Base-by-base conservation (phyloP, 305 asterid species). In the Fraxinus dipetala region DNA sequence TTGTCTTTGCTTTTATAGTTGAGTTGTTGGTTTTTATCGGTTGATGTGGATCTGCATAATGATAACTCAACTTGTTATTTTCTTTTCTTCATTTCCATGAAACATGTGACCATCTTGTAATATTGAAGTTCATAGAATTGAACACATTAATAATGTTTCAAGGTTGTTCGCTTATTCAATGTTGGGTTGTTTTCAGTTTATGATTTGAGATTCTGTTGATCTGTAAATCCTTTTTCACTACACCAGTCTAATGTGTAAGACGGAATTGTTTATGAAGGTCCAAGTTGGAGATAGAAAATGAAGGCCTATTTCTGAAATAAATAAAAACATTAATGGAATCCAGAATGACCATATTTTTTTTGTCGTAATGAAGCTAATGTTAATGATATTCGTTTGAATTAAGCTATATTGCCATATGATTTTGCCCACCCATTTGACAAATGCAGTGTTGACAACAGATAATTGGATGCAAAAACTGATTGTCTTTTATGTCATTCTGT, bases 111-210 rank as follows among this genome's bases (percentile, higher is more conserved):
- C 24, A n/a, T 54, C 24, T n/a, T n/a, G 24, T 54, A 54, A 54
- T n/a, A 54, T 54, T 54, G 63, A 54, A 54, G 63, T 54, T 54
- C 63, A 54, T 67, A 36, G n/a, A 30, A 36, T 45, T 80, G 63
- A 82, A 22, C 28, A 38, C 72, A 83, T 63, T 36, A 76, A 83
- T 85, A 83, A 82, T 72, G 28, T 31, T 45, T 38, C 65, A 75
- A 65, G 18, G 35, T 26, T 7, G 32, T 59, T 70, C 24, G 43
- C 45, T 8, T 30, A 56, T 63, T 67, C 56, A 73, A 18, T 13
- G 35, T n/a, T 26, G 20, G 75, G 35, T 30, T 30, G 75, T 30
- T 69, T 69, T 34, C 63, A n/a, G 16, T 69, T 69, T 20, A 69
- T 69, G 22, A 31, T 69, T 31, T 28, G 75, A 67, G 18, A 26